Percentiles rank a stretch among this genome's conserved stretches.
These are phyloP conservation scores for Glaciozyma antarctica DNA, from an alignment of 768 basidiomycete species.

Conservation along the genomic window DNA sequence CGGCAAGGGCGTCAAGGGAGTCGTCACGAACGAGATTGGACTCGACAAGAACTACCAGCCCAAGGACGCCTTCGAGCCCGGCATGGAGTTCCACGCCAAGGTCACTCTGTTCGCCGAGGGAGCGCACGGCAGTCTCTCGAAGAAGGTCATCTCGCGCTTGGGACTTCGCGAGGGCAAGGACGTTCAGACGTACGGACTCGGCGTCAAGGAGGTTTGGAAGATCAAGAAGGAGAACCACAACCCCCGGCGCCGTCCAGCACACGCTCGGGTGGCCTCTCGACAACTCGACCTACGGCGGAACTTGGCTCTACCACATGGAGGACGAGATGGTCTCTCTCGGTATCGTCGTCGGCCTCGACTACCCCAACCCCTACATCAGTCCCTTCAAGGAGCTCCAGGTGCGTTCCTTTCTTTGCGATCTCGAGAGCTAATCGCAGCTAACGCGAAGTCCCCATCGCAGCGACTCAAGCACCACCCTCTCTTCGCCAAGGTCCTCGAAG, in stretches of 20 bases:
- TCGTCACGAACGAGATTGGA: slow-evolving; percentile 89
- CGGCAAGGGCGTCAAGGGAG: slow-evolving; percentile 58
- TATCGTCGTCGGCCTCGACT: slow-evolving; percentile 86
- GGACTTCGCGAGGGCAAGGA: slow-evolving; percentile 58
- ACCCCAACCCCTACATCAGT: slow-evolving; percentile 81
- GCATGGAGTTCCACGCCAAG: slow-evolving; percentile 89
- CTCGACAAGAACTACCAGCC: slow-evolving; percentile 62
- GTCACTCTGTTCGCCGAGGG: slow-evolving; percentile 90
- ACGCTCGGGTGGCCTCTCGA: slow-evolving; percentile 90
- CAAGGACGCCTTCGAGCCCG: slow-evolving; percentile 86
- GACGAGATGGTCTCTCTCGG: slow-evolving; percentile 82
- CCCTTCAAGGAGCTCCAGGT: slow-evolving; percentile 92
- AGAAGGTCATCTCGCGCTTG: slow-evolving; percentile 65
- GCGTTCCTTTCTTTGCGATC: slow-evolving; percentile 32
- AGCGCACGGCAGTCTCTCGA: slow-evolving; percentile 82
- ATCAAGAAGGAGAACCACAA: slow-evolving; percentile 58
- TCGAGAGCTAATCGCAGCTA: not conserved
- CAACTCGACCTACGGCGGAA: slow-evolving; percentile 71
- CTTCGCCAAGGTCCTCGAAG: slow-evolving; percentile 68
- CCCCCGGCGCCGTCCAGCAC: slow-evolving; percentile 79
- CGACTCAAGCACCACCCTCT: slow-evolving; percentile 96
- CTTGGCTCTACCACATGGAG: slow-evolving; percentile 92
- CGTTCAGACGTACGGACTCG: slow-evolving; percentile 91
- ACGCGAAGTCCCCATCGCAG: slow-evolving; percentile 38
- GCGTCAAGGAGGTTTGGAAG: slow-evolving; percentile 95